A percentile compares a stretch with the other conserved stretches of the same genome.
Conservation (phyloP, 78 protist species). For the Chrysochromulina parva region DNA sequence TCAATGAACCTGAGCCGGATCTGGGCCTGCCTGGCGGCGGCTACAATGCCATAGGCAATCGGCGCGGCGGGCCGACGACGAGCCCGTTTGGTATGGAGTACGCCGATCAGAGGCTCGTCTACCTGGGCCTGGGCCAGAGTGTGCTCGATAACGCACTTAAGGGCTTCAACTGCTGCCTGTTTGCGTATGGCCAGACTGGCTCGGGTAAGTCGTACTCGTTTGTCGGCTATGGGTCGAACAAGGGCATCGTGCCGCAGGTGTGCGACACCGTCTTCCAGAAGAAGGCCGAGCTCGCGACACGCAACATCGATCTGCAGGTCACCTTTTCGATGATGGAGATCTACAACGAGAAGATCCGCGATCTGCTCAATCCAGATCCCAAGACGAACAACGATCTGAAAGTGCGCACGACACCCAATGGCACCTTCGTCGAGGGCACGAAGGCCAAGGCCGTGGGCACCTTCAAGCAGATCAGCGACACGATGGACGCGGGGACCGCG, state of each 20-base stretch:
- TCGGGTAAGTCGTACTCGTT: slow-evolving; percentile 39
- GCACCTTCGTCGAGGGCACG: slow-evolving; percentile 3
- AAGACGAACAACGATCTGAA: background rate
- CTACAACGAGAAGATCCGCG: slow-evolving; percentile 73
- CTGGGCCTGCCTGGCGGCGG: too few relatives aligned
- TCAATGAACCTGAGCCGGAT: too few relatives aligned
- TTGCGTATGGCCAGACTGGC: slow-evolving; percentile 82
- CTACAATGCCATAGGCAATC: too few relatives aligned
- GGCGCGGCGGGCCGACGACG: too few relatives aligned
- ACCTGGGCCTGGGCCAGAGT: slow-evolving; percentile 50
- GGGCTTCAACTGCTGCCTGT: slow-evolving; percentile 67
- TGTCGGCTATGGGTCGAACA: slow-evolving; percentile 52
- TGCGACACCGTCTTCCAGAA: slow-evolving; percentile 58
- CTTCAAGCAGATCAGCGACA: background rate
- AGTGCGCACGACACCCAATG: background rate
- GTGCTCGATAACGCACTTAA: slow-evolving; percentile 61
- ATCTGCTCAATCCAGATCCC: slow-evolving; percentile 49
- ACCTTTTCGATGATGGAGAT: slow-evolving; percentile 67
- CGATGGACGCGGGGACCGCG: slow-evolving; percentile 19
- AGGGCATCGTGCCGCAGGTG: slow-evolving; percentile 65
- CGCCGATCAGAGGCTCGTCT: slow-evolving; percentile 31
- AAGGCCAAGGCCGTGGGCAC: slow-evolving; percentile 4
- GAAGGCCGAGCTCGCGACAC: background rate
- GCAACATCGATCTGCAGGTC: background rate
- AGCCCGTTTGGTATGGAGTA: too few relatives aligned